Evolutionary conservation across 768 basidiomycete genomes (phyloP), one percentile per base, ranked within the genome.

Genomic region (Tylopilus intermedius): DNA sequence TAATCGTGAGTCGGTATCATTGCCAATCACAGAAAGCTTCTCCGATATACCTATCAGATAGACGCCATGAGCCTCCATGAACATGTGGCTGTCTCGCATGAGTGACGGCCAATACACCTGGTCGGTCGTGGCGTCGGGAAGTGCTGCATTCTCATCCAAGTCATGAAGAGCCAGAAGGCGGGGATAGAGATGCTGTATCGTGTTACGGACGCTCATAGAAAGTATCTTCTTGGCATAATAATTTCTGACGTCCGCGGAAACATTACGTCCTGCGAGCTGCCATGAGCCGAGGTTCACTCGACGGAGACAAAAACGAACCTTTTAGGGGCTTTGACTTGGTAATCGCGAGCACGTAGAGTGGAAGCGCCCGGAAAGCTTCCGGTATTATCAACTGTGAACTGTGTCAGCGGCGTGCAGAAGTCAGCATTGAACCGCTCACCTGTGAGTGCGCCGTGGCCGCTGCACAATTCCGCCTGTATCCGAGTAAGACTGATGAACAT

Each of bases 171-270:
- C 90, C 30, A 97, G 73, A 54, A 98, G 73, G 21, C 84, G 80
- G 6, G 96, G 96, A 69, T 98, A 98, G 13, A 98, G 78, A 58
- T 89, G 76, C 53, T 83, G 82, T 66, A 95, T 81, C 9, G 86
- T 78, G 35, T 74, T 73, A 15, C 87, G 82, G 9, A 88, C 81
- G 48, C 82, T 75, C 75, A 86, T 81, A 0, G 83, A 80, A 56
- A 82, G 78, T 45, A 96, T 75, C 58, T 82, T 79, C 57, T 94
- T 88, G 46, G 85, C 83, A 62, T 87, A 80, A 63, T 86, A 88
- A 59, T 93, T 91, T 47, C 96, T 86, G 10, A 94, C 92, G 62
- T 98, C 96, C n/a, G 93, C 86, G 6, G 88, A 85, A 45, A 99
- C 94, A 60, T 82, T 84, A 14, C 89, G 83, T 43, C 84, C 93